phyloP scores from a whole-genome alignment of 805 yeast species.

The Pichia deserticola region DNA sequence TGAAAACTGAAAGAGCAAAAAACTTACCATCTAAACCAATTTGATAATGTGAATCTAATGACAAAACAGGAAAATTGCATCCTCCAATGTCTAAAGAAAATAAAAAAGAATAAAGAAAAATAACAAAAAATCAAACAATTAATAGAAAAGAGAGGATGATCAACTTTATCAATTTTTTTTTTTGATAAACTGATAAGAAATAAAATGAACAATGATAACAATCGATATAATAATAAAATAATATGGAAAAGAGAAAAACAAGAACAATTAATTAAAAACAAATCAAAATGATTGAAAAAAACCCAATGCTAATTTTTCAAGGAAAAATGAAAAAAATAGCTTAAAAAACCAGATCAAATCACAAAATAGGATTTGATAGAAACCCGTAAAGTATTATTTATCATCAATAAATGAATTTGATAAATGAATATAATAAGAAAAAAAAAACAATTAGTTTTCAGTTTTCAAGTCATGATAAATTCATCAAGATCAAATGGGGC shows the following conservation, averaged over 20 bases:
- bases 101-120: neutral
- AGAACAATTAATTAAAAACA: neutral
- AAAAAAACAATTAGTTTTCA: neutral
- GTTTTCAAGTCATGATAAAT: conserved; percentile 14
- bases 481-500: conserved; percentile 29
- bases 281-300: neutral
- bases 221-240: too few species aligned
- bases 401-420: neutral
- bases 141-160: neutral
- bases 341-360: neutral
- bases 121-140: neutral
- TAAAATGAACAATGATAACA: neutral
- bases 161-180: too few species aligned
- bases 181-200: neutral
- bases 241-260: neutral
- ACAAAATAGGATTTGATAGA: neutral
- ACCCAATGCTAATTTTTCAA: neutral
- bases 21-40: too few species aligned
- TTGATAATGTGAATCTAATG: neutral
- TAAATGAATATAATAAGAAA: neutral
- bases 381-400: neutral
- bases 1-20: neutral
- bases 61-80: neutral
- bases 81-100: conserved; percentile 4
- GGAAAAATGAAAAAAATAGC: neutral